These are phyloP conservation scores for Microdochium paspali DNA, from an alignment of 2,329 filamentous ascomycete species.

Conservation along the genomic window DNA sequence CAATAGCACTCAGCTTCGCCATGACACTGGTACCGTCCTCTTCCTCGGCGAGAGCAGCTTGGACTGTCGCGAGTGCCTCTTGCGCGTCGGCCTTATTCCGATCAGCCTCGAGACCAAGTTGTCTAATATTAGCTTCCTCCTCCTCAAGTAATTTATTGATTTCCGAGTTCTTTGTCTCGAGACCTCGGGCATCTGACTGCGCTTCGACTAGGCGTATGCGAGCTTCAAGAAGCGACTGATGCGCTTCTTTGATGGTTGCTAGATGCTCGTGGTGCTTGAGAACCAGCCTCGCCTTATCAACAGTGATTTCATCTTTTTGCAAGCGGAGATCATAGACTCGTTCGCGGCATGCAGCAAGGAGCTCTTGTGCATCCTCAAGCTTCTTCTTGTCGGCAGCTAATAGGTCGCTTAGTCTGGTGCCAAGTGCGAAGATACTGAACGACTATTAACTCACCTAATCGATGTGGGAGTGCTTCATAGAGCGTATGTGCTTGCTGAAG, in stretches of 20 bases:
- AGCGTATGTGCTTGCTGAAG: slow-evolving; percentile 57
- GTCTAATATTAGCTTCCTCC: slow-evolving; percentile 28
- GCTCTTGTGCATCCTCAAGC: slow-evolving; percentile 19
- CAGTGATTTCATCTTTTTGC: slow-evolving; percentile 42
- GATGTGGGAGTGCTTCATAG: slow-evolving; percentile 60
- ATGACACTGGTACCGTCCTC: slow-evolving; percentile 22
- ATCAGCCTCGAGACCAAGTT: slow-evolving; percentile 28
- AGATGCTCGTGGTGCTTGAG: slow-evolving; percentile 50
- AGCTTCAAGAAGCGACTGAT: slow-evolving; percentile 57
- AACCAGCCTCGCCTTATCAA: slow-evolving; percentile 46
- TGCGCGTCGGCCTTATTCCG: slow-evolving; percentile 26
- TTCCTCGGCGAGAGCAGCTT: slow-evolving; percentile 27
- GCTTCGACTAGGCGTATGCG: slow-evolving; percentile 71
- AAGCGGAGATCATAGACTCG: slow-evolving; percentile 41
- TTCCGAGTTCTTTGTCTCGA: slow-evolving; percentile 56
- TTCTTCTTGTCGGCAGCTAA: slow-evolving; percentile 23
- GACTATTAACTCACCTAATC: slow-evolving; percentile 46
- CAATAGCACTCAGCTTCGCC: slow-evolving; percentile 31
- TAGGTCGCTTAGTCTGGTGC: slow-evolving; percentile 8
- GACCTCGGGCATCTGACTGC: slow-evolving; percentile 62
- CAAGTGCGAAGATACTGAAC: background rate
- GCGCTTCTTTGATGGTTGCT: slow-evolving; percentile 48
- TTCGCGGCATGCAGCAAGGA: slow-evolving; percentile 22
- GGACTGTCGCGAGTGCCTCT: slow-evolving; percentile 25
- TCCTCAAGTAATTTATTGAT: slow-evolving; percentile 44